Evolutionary conservation across 2,329 filamentous ascomycete genomes (phyloP), one percentile per base, ranked within the genome.

Genomic region (Epichloe gansuensis): DNA sequence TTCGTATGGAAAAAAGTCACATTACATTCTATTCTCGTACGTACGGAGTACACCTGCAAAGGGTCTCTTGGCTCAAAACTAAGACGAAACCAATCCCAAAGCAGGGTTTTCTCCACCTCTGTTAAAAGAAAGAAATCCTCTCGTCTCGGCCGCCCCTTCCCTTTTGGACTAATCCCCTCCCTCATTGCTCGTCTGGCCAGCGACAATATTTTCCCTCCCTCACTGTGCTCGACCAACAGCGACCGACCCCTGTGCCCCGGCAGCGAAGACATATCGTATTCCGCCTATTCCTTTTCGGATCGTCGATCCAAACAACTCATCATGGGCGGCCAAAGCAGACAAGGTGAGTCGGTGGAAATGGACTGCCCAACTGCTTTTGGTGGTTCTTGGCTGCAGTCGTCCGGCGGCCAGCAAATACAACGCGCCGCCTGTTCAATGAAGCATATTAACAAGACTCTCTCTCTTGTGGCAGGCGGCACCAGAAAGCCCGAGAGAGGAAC

Each of bases 401-500:
- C 31, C 31, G 31, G 8, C 31, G 31, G 9, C 31, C 31, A 31
- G 31, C 31, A 31, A 9, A 31, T 4, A 31, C 31, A 31, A 31
- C 31, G 31, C 31, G 31, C 31, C 31, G 3, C 4, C 31, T 31
- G 31, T 31, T 31, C 31, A 31, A 31, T 31, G 31, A 31, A 31
- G 31, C 31, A 31, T 31, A 31, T 11, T 31, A 31, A 31, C 31
- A 31, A 31, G 31, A 31, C 31, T 31, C 31, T 21, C 17, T 21
- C 2, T 31, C 31, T 31, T 4, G 1, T 11, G 9, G 9, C 57
- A 91, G 86, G 85, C 69, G 86, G 86, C 76, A 91, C 90, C 77
- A 81, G 74, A 61, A 89, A 90, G 80, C 86, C 86, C 61, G 75
- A 89, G 72, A 96, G 31, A 4, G 31, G 31, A 11, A 2, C 31